Evolutionary conservation across 2,329 filamentous ascomycete genomes (phyloP), one percentile per base, ranked within the genome.

Genomic region (Tolypocladium nubicola): DNA sequence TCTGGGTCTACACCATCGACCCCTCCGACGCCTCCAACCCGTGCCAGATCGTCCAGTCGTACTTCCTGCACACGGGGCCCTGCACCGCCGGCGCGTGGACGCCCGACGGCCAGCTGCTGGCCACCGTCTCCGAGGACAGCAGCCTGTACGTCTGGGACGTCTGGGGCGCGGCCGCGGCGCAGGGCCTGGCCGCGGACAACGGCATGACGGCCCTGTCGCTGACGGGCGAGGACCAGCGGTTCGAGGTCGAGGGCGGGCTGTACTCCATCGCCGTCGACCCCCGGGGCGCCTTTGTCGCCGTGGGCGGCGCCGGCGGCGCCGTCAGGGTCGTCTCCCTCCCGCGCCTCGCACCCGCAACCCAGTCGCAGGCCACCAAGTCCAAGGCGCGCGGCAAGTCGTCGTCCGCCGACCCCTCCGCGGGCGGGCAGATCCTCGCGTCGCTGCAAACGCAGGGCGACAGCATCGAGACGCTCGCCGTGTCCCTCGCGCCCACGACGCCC

Each of bases 1-100:
- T 97, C 47, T 99, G 94, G 94, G 88, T 99, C 11, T 96, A 97
- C 75, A 86, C 85, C n/a, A 80, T 97, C 66, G 87, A 92, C 70
- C 76, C 82, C 37, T 77, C 78, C 56, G 85, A 89, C 61, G 49
- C 72, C 39, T 73, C 73, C 54, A 78, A 76, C 66, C 74, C 89
- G 9, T 79, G 97, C 56, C 85, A 87, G 65, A 94, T 97, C 67
- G 81, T 95, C 6, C 90, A 96, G 75, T 88, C 88, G 33, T 97
- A 94, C 76, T 97, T 96, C 78, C 80, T 95, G 33, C 94, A 97
- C 76, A 93, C 89, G 3, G 87, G 76, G 21, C 76, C 89, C 35
- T 95, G 89, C 74, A 97, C 94, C 1, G 93, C 92, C 9, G 94
- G 94, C 59, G 80, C 88, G 2, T 99, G 94, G 92, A 90, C 90